These are phyloP conservation scores for Phyllachora maydis DNA, from an alignment of 2,329 filamentous ascomycete species.

Conservation along the genomic window DNA sequence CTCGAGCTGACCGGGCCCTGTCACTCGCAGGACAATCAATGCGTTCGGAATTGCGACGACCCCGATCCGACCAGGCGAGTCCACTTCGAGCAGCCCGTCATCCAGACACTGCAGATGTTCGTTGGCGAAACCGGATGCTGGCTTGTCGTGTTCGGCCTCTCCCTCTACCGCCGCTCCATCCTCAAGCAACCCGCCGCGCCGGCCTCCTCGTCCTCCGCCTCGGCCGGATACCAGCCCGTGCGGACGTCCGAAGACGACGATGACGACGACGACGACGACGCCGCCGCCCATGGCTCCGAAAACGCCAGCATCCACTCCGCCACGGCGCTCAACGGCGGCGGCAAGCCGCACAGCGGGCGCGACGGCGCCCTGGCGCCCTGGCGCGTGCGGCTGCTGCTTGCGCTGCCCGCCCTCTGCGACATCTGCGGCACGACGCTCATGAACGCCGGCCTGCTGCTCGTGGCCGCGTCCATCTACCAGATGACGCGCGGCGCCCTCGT, in stretches of 20 bases:
- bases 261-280: conserved; percentile 20
- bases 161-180: conserved; percentile 39
- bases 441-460: conserved; percentile 87
- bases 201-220: conserved; percentile 15
- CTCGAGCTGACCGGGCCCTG: background rate
- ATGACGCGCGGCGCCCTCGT: conserved; percentile 94
- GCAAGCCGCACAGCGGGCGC: conserved; percentile 15
- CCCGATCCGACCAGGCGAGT: conserved; percentile 42
- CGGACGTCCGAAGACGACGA: conserved; percentile 23
- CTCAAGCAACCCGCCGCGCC: no score
- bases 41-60: conserved; percentile 70
- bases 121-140: conserved; percentile 91
- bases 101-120: conserved; percentile 97
- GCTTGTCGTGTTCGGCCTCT: conserved; percentile 60
- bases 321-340: conserved; percentile 20
- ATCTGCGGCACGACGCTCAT: conserved; percentile 91
- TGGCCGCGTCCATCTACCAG: conserved; percentile 92
- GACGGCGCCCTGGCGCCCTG: conserved; percentile 50
- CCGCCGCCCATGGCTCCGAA: conserved; percentile 21
- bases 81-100: conserved; percentile 82
- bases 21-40: conserved; percentile 74
- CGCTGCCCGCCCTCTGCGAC: conserved; percentile 78
- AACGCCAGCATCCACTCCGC: conserved; percentile 20
- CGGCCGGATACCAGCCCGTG: conserved; percentile 44
- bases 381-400: conserved; percentile 53